Evolutionary conservation across 2,329 filamentous ascomycete species (phyloP), one percentile per base, ranked within the genome.

Genomic region (Coleophoma eucalyptorum): DNA sequence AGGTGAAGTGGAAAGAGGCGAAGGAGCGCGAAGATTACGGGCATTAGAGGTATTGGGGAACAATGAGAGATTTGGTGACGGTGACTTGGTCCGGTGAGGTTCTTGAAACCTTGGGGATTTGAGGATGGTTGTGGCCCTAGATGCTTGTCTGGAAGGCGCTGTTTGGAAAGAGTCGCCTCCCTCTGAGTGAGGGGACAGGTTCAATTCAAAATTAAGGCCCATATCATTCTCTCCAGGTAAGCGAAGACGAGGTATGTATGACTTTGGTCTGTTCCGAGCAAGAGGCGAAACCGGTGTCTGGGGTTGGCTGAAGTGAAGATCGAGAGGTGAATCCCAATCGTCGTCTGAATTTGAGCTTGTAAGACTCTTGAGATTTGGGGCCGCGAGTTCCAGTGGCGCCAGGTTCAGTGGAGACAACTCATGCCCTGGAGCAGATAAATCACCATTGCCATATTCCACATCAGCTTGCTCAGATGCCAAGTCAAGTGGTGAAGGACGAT

Each of bases 251-350:
- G 59, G 56, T 1, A 60, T 43, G 33, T 51, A 59, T 16, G 58
- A 62, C 6, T 42, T 46, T 42, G 56, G 55, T 32, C 51, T 48
- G 21, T 48, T 32, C 41, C 10, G 6, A 26, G 47, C 11, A 11
- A 42, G 16, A 33, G 46, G 19, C 5, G 44, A 38, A 20, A 15
- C 10, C 19, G 57, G 53, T 26, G 58, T 57, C 11, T 49, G 34
- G n/a, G 57, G 53, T 41, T 52, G 52, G 48, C 48, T 55, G 43
- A 58, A 57, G 43, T 59, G 58, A 18, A 58, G 55, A 52, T 61
- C 60, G 2, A 58, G 49, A 3, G 59, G 58, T 47, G 55, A 57
- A 13, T 59, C 54, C 55, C 58, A 60, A 20, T 32, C 52, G 16
- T 31, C 13, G 19, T 32, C 21, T 42, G 40, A 42, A 2, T 8